These are phyloP conservation scores for Tagetes patula DNA, from an alignment of 129 eudicot species.

Conservation along the genomic window DNA sequence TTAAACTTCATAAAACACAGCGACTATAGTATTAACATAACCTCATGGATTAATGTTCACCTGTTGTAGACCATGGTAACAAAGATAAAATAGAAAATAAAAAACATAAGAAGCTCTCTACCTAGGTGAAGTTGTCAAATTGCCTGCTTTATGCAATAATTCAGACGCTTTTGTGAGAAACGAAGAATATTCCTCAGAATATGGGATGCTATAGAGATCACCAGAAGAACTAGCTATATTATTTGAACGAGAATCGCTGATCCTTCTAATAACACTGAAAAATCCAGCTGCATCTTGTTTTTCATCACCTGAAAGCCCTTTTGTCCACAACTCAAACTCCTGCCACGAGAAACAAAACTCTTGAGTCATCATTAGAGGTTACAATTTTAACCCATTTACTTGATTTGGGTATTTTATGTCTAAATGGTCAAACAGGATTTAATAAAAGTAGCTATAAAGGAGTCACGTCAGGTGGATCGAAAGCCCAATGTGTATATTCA, in stretches of 20 bases:
- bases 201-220: slow-evolving; percentile 76
- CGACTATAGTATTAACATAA: slow-evolving; percentile 6
- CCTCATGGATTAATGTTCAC: neutral
- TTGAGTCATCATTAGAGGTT: slow-evolving; percentile 20
- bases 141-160: slow-evolving; percentile 74
- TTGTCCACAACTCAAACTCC: slow-evolving; percentile 89
- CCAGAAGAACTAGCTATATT: slow-evolving; percentile 24
- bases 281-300: slow-evolving; percentile 69
- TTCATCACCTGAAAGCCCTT: slow-evolving; percentile 57
- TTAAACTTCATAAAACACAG: slow-evolving; percentile 12
- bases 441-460: neutral
- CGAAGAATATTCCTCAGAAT: slow-evolving; percentile 58
- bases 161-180: slow-evolving; percentile 65
- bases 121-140: slow-evolving; percentile 76
- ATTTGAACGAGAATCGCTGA: slow-evolving; percentile 41
- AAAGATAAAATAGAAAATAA: neutral
- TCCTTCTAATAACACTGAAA: slow-evolving; percentile 76
- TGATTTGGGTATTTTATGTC: neutral
- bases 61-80: neutral
- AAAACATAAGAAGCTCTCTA: slow-evolving; percentile 24
- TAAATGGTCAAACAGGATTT: neutral
- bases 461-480: neutral
- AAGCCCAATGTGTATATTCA: neutral
- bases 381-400: slow-evolving; percentile 1
- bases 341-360: slow-evolving; percentile 27